Base-by-base conservation (phyloP, 2,329 filamentous ascomycete genomes). In the Aspergillus cejpii region DNA sequence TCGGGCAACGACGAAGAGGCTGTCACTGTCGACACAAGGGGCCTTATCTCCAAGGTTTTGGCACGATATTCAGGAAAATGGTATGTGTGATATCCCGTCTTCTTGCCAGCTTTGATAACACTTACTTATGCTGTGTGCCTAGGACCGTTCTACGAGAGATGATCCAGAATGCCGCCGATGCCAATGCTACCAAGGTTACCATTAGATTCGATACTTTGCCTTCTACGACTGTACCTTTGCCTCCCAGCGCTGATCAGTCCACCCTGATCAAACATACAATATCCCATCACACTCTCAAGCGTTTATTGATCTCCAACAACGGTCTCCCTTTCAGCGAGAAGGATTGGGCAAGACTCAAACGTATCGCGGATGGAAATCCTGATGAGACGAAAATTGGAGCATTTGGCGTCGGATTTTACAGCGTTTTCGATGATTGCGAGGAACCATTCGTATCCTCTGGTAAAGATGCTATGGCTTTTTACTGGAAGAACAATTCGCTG, bases 371-470 rank as follows among this genome's bases (percentile, higher is more conserved):
- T 66, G 94, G 92, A 37, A 98, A 98, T 61, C 92, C 92, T 0
- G 92, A 98, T 65, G 92, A 98, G 70, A 97, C 90, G 37, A 98
- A 98, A 74, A 98, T 98, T 58, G 92, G 92, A 43, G 94, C 92
- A 3, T 98, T 98, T 64, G 92, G 92, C 54, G 92, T 98, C 24
- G 92, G 92, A 2, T 98, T 98, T 71, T 98, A 98, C 75, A 94
- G 87, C 64, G 91, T 97, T 29, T 98, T 98, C 65, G 87, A 92
- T 50, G 92, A 98, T 64, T 98, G 91, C 64, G 94, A 98, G 67
- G 89, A 96, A 57, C 92, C 92, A 0, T 97, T 98, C 61, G 86
- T 98, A 53, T 92, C 88, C 54, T 97, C 91, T 1, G 92, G 92
- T 1, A 80, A 78, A 50, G 84, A 94, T 67, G 90, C 89, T 28